These are phyloP conservation scores for Nothopassalora personata DNA, from an alignment of 2,329 filamentous ascomycete genomes.

Conservation along the genomic window DNA sequence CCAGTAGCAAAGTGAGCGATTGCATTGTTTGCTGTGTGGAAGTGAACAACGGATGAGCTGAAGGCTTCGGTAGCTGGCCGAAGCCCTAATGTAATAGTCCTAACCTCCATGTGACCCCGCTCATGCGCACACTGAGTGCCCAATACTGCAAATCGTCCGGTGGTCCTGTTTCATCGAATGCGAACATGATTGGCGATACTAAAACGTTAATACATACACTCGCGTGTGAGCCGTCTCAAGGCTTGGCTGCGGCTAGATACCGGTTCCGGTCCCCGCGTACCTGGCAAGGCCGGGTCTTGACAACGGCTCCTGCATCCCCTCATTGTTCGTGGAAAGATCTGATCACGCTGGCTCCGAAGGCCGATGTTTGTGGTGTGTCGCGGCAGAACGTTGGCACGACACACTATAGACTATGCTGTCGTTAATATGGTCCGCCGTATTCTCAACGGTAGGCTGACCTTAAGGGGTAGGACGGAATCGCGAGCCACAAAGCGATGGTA, in stretches of 20 bases:
- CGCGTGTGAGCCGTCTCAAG: not conserved
- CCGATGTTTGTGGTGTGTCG: too few relatives aligned
- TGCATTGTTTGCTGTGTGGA: not conserved
- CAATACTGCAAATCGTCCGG: not conserved
- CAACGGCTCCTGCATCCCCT: not conserved
- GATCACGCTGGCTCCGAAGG: too few relatives aligned
- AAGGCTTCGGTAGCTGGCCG: slow-evolving; percentile 1
- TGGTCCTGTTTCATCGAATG: not conserved
- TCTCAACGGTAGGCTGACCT: too few relatives aligned
- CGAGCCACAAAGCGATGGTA: too few relatives aligned
- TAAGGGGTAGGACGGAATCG: too few relatives aligned
- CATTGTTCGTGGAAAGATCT: not conserved
- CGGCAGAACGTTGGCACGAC: too few relatives aligned
- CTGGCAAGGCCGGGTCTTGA: not conserved
- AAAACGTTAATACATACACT: not conserved
- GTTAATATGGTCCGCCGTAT: too few relatives aligned
- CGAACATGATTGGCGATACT: not conserved
- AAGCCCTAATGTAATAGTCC: not conserved
- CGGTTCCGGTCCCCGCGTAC: not conserved
- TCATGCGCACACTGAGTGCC: not conserved
- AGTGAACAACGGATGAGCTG: not conserved
- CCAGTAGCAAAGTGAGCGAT: not conserved
- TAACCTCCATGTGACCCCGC: not conserved
- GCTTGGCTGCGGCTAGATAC: not conserved
- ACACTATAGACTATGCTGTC: too few relatives aligned